Conservation (phyloP, 2,329 filamentous ascomycete species). For the Xylariales sp. region DNA sequence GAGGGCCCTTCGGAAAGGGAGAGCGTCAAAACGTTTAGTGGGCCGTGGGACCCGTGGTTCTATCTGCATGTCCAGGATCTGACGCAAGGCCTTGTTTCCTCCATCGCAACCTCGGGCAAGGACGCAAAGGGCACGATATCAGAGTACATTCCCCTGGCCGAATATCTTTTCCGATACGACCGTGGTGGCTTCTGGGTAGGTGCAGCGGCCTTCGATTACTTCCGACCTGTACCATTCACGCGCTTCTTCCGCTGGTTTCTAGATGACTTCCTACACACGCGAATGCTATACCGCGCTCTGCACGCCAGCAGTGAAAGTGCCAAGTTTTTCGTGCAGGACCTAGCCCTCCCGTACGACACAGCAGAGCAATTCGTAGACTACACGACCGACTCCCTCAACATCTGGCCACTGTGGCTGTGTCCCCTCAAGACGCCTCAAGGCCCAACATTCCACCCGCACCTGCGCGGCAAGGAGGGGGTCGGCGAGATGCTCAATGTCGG, state of each 20-base stretch:
- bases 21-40: conserved; percentile 34
- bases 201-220: conserved; percentile 61
- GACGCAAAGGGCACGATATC: conserved; percentile 17
- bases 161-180: conserved; percentile 75
- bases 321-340: conserved; percentile 65
- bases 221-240: conserved; percentile 60
- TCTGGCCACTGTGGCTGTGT: conserved; percentile 59
- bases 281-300: conserved; percentile 68
- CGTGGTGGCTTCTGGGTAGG: conserved; percentile 73
- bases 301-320: conserved; percentile 62
- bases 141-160: conserved; percentile 62
- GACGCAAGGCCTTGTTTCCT: conserved; percentile 28
- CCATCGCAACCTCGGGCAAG: conserved; percentile 15
- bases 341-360: conserved; percentile 51
- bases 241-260: conserved; percentile 62
- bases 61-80: conserved; percentile 62
- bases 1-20: conserved; percentile 32
- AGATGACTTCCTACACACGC: conserved; percentile 68
- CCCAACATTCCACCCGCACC: conserved; percentile 53
- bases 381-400: conserved; percentile 44
- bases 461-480: conserved; percentile 23
- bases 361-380: conserved; percentile 51
- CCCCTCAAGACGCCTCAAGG: conserved; percentile 44
- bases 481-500: conserved; percentile 55
- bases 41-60: conserved; percentile 67